Evolutionary conservation across 1,284 basidiomycete genomes (phyloP), one percentile per base, ranked within the genome.

Genomic region (Boletus coffeatus): DNA sequence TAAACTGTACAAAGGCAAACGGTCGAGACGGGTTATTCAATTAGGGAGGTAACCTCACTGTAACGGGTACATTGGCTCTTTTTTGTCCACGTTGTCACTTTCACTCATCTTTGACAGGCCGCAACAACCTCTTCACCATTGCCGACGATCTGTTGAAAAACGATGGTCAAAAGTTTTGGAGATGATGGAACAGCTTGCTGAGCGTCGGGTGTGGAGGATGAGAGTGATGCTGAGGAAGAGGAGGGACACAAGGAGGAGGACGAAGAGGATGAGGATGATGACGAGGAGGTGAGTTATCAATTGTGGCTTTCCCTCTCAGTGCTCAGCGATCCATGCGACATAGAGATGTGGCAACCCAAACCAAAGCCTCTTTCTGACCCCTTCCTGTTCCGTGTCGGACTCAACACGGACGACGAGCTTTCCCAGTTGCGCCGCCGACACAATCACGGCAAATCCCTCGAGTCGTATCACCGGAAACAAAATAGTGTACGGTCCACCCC

Each of bases 101-200:
- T 55, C 48, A 32, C 56, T 36, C 57, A 46, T 53, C 63, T 65
- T 68, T 50, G 64, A 59, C 65, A 84, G 83, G 82, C 64, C 84
- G 87, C 74, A 94, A 93, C 67, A 89, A 96, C 73, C 98, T 99
- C 72, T 83, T 99, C 62, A 98, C 97, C n/a, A 96, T 99, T 59
- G 96, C 96, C 58, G 96, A 99, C 73, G 96, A 99, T 79, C 85
- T 99, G 59, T 83, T 98, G 69, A 97, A 97, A 82, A 98, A 98
- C 73, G 96, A 99, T 72, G 96, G 95, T 3, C 93, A 95, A 71
- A 98, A 98, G 80, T 98, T 99, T 81, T 80, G 71, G 96, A 99
- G 80, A 99, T 99, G 96, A 99, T 99, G 96, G 96, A 99, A 77
- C 94, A 97, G 77, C 85, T 99, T 41, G 96, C 96, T 1, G 95